A percentile compares a stretch with the other conserved stretches of the same genome.
These are phyloP conservation scores for Magnolia kwangsiensis DNA, from an alignment of 164 flowering plant genomes.

Conservation along the genomic window DNA sequence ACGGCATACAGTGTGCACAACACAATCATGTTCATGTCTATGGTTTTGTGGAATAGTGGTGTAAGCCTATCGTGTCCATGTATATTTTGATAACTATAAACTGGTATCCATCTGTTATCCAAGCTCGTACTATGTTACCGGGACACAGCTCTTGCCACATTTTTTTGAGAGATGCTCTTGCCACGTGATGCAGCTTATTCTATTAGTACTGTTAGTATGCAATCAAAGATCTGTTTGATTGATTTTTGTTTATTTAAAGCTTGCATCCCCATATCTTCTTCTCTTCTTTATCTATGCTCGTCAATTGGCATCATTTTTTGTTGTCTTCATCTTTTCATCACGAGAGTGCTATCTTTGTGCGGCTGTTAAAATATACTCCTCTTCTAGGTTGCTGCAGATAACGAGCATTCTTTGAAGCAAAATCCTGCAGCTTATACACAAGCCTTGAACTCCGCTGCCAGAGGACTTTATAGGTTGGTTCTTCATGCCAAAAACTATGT, in stretches of 20 bases:
- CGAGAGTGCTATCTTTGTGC: not conserved
- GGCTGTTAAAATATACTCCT: not conserved
- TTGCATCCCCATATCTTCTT: not conserved
- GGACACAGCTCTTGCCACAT: too few relatives aligned
- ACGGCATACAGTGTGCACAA: too few relatives aligned
- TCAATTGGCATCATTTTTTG: not conserved
- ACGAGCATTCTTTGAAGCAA: slow-evolving; percentile 40
- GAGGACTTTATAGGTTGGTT: slow-evolving; percentile 81
- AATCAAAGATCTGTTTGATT: not conserved
- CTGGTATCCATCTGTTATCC: too few relatives aligned
- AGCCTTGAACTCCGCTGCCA: slow-evolving; percentile 53
- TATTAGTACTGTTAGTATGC: not conserved
- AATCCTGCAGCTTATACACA: slow-evolving; percentile 64
- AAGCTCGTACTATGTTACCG: too few relatives aligned
- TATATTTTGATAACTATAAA: too few relatives aligned
- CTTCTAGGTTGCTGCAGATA: slow-evolving; percentile 59
- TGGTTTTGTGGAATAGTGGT: too few relatives aligned
- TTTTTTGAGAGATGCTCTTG: too few relatives aligned
- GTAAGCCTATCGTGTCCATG: too few relatives aligned
- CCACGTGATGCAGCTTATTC: not conserved
- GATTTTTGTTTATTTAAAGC: not conserved
- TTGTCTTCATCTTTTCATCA: not conserved
- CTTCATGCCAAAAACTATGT: slow-evolving; percentile 5
- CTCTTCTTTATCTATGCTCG: not conserved
- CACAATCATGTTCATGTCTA: too few relatives aligned